Base-by-base conservation (phyloP, 495 filamentous ascomycete genomes). In the Xylaria sp. region DNA sequence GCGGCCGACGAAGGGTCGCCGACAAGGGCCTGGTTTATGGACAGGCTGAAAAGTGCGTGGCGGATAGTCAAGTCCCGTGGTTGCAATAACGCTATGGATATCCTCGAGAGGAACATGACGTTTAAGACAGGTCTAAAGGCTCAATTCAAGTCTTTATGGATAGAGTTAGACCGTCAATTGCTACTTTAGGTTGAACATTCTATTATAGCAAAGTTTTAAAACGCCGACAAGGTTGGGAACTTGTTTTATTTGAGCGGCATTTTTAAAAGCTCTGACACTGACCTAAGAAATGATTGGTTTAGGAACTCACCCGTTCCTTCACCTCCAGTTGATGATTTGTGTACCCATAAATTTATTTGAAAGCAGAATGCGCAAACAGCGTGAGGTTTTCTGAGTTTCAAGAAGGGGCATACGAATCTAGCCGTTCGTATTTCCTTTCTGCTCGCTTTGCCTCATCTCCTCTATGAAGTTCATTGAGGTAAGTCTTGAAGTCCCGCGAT, bases 11-110 rank as follows among this genome's bases (percentile, higher is more conserved):
- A 70, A 19, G 70, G 48, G 33, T 76, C 74, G 3, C 48, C 57
- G 0, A 76, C 75, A 11, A 75, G 72, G 33, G 19, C 37, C 21
- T 78, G 76, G 76, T 78, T 78, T 64, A 48, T 78, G 37, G 59
- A 74, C 14, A 75, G 58, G 9, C 58, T 78, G 59, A 61, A 46
- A 15, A 43, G 46, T 35, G 72, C 72, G 7, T 64, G 61, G 61
- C 21, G 21, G 2, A 33, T 44, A 15, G 41, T 64, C 24, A 64
- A 64, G 41, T 64, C 61, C 15, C 61, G 61, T 46, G 61, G 40
- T 9, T 48, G 24, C 24, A 64, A 33, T 11, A 15, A 46, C 14
- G 61, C 14, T 41, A 48, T 48, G 41, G 26, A 48, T 48, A 33
- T 48, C 7, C 61, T 64, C 3, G 40, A 46, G 41, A 64, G 6